These are phyloP conservation scores for Claviceps monticola DNA, from an alignment of 2,329 filamentous ascomycete genomes.

Conservation along the genomic window DNA sequence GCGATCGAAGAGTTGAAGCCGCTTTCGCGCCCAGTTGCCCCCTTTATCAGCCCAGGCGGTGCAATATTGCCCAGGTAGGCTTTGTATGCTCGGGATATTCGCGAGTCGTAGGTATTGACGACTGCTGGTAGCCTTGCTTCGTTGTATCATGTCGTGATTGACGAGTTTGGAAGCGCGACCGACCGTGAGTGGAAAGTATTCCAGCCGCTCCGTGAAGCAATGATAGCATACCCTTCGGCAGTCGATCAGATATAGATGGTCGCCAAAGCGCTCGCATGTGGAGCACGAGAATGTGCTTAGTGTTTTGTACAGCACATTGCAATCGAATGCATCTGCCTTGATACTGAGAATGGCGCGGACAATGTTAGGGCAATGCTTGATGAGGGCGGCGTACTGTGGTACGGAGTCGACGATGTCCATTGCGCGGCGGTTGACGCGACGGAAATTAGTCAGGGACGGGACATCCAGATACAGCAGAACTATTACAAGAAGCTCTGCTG, in stretches of 20 bases:
- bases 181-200: no score
- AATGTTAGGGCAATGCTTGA: background rate
- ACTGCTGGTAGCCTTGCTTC: no score
- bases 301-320: background rate
- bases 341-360: background rate
- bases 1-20: no score
- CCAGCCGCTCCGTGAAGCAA: background rate
- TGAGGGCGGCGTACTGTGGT: background rate
- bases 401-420: background rate
- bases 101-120: no score
- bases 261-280: background rate
- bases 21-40: no score
- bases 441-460: background rate
- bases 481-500: background rate
- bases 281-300: background rate
- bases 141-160: no score
- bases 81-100: no score
- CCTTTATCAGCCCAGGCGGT: no score
- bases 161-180: no score
- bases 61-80: no score
- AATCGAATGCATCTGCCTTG: background rate
- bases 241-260: background rate
- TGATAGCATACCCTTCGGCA: background rate
- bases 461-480: background rate
- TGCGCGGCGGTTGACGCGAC: background rate